phyloP scores from a whole-genome alignment of 1,139 yeast species.

The Arxiozyma telluris region DNA sequence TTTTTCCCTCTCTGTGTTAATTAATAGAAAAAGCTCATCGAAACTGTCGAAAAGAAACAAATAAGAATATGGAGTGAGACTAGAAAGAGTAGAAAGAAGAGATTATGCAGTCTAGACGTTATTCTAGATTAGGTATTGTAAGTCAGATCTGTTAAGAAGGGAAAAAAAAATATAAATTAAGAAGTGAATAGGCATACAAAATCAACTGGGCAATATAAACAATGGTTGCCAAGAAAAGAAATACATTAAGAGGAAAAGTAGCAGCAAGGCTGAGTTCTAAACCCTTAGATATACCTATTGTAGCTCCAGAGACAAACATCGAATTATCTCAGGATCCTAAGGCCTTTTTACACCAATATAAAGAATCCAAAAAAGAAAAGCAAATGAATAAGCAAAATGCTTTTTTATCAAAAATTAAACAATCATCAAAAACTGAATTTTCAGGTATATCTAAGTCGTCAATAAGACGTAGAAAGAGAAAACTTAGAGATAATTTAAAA shows the following conservation, averaged over 20 bases:
- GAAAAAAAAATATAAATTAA: no score
- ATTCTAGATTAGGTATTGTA: no score
- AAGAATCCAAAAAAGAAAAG: constrained; percentile 48
- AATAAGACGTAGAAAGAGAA: constrained; percentile 55
- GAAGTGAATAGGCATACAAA: background rate
- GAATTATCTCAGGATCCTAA: constrained; percentile 33
- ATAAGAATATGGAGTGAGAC: background rate
- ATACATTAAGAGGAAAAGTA: constrained; percentile 39
- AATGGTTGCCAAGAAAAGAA: constrained; percentile 41
- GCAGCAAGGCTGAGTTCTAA: constrained; percentile 18
- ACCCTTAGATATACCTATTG: constrained; percentile 6
- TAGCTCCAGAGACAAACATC: constrained; percentile 3
- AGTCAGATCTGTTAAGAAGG: no score
- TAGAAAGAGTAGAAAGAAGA: background rate
- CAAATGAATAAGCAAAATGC: constrained; percentile 32
- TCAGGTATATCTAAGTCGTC: constrained; percentile 54
- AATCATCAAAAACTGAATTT: constrained; percentile 30
- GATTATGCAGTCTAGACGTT: background rate
- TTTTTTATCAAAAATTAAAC: constrained; percentile 31
- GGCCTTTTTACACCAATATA: constrained; percentile 48
- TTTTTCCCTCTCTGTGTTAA: background rate
- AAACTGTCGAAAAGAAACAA: background rate
- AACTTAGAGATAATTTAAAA: constrained; percentile 50
- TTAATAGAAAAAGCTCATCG: background rate
- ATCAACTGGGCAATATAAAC: background rate